Evolutionary conservation across 2,329 filamentous ascomycete species (phyloP).

Genomic region (Graphilbum ipis-grandicollis): DNA sequence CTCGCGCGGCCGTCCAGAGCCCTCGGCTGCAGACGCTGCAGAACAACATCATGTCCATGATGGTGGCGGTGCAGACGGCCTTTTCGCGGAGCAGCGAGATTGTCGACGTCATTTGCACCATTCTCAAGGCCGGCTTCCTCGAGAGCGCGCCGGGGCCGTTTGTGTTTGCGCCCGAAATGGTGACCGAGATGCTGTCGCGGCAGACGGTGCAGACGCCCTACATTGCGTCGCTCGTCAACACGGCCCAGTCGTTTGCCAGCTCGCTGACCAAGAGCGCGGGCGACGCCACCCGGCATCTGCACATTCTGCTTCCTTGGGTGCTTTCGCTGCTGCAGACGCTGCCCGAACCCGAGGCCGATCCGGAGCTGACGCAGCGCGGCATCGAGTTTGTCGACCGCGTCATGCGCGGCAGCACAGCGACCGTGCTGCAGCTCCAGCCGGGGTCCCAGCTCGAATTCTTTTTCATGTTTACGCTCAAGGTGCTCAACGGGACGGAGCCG

Average conservation of each 20-base stretch:
- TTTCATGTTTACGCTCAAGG: constrained; percentile 54
- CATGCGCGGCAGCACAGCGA: constrained; percentile 39
- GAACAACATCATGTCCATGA: constrained; percentile 25
- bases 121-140: constrained; percentile 58
- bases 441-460: constrained; percentile 42
- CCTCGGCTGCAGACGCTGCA: constrained; percentile 21
- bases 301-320: constrained; percentile 41
- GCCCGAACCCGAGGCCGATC: constrained; percentile 41
- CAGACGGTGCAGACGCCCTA: constrained; percentile 43
- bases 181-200: constrained; percentile 48
- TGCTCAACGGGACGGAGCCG: constrained; percentile 53
- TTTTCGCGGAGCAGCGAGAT: constrained; percentile 49
- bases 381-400: constrained; percentile 56
- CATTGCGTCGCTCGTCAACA: constrained; percentile 51
- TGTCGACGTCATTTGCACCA: constrained; percentile 52
- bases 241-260: constrained; percentile 52
- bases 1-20: constrained; percentile 2
- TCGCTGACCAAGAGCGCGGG: constrained; percentile 30
- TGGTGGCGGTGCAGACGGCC: constrained; percentile 27
- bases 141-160: constrained; percentile 62
- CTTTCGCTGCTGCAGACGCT: constrained; percentile 43
- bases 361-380: constrained; percentile 54
- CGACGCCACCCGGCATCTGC: constrained; percentile 25
- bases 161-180: constrained; percentile 48
- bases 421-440: constrained; percentile 41